These are phyloP conservation scores for Pinus taeda DNA, from an alignment of 75 land plant species.

Conservation along the genomic window DNA sequence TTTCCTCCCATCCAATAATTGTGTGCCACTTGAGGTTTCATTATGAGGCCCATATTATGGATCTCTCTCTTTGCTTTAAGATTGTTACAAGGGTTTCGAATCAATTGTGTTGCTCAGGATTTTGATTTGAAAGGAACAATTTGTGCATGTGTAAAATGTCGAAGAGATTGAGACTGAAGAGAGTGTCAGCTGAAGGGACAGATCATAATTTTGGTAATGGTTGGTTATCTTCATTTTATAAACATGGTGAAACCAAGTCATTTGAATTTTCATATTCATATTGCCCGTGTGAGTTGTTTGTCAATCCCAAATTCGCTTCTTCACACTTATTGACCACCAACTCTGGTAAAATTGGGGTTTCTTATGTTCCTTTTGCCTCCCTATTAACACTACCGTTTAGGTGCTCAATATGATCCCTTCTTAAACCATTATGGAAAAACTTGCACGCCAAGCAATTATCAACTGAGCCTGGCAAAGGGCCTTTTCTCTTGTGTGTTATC, in stretches of 20 bases:
- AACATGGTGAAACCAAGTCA: not conserved
- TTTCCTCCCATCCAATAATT: too few species aligned
- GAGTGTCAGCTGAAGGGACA: not conserved
- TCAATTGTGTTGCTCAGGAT: too few species aligned
- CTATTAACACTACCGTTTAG: not conserved
- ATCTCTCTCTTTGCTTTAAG: too few species aligned
- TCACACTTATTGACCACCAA: not conserved
- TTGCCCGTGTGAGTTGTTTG: slow-evolving; percentile 6
- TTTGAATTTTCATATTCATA: not conserved
- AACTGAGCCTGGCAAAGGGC: not conserved
- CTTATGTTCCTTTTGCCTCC: not conserved
- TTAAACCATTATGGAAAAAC: not conserved
- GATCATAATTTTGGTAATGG: not conserved
- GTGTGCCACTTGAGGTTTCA: too few species aligned
- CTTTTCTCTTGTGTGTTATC: not conserved
- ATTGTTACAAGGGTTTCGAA: too few species aligned
- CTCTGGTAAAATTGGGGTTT: not conserved
- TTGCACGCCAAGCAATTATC: not conserved
- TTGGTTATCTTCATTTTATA: not conserved
- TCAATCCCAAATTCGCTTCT: not conserved
- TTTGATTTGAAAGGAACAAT: too few species aligned
- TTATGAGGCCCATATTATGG: too few species aligned
- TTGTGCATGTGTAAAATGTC: not conserved
- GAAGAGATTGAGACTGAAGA: not conserved
- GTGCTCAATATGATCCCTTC: not conserved